Base-by-base conservation (phyloP, 306 rosid genomes). In the Geum urbanum region DNA sequence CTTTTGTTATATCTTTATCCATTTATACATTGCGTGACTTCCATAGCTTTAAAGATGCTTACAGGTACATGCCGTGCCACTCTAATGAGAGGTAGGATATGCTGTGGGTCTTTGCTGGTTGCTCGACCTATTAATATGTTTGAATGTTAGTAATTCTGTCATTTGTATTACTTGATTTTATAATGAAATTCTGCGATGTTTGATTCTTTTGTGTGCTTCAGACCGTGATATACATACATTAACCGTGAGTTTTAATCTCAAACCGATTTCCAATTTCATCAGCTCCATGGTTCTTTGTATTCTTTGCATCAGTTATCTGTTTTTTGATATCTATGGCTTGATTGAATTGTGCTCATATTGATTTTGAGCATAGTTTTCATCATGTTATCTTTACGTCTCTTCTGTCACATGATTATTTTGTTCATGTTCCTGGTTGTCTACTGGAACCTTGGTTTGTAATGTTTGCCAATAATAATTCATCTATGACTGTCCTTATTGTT, bases 81-180 rank as follows among this genome's bases (percentile, higher is more conserved):
- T 82, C 84, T 87, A 69, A 87, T 89, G 86, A 89, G 98, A 87
- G 95, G 89, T 89, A 86, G 91, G 84, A 74, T 80, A 77, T 80
- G 86, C 89, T 82, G 82, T 86, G 88, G 85, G 89, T 83, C 84
- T 89, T 88, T 92, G 91, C 88, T 89, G 82, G 89, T 75, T 84
- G 88, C 84, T 75, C 91, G 84, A 81, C 87, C 84, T 83, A 72
- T 84, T 83, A 40, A 84, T 71, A 86, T 73, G 78, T 86, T 82
- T 83, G 91, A 85, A 85, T 84, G 86, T 86, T 77, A 80, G 95
- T 86, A 87, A 83, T 81, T 77, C 72, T 81, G 82, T 85, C 80
- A 78, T 86, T 74, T 81, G 27, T 71, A 52, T 79, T 67, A 76
- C 59, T 80, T 76, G 84, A 60, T 77, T 65, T 63, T 73, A 72